These are phyloP conservation scores for Clausena lansium DNA, from an alignment of 345 rosid genomes.

Conservation along the genomic window DNA sequence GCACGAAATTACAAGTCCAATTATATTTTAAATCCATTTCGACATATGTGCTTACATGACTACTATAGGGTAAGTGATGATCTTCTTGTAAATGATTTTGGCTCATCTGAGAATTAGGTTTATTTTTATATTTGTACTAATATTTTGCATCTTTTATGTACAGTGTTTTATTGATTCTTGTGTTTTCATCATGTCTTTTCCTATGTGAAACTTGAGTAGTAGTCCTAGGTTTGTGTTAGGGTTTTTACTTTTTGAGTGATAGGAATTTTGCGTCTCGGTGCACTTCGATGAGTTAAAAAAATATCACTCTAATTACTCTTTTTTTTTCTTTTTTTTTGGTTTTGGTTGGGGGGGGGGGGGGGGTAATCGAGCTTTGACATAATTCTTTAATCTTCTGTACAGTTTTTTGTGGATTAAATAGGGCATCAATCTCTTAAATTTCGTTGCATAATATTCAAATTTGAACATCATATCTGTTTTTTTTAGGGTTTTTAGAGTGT, in stretches of 20 bases:
- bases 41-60: not conserved
- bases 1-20: constrained; percentile 37
- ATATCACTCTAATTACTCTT: constrained; percentile 11
- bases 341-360: too few species aligned
- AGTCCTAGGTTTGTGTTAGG: constrained; percentile 11
- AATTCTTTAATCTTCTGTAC: constrained; percentile 13
- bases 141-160: constrained; percentile 4
- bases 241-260: constrained; percentile 18
- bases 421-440: constrained; percentile 5
- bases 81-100: constrained; percentile 10
- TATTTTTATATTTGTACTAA: not conserved
- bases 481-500: constrained; percentile 3
- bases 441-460: not conserved
- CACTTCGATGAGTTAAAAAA: constrained; percentile 39
- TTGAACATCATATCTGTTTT: not conserved
- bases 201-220: not conserved
- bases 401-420: constrained; percentile 10
- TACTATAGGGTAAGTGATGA: constrained; percentile 16
- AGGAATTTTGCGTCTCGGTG: constrained; percentile 35
- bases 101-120: constrained; percentile 20
- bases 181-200: not conserved
- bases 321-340: not conserved
- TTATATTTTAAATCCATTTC: not conserved
- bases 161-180: constrained; percentile 6
- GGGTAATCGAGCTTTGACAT: constrained; percentile 35